Percentiles rank a stretch among this genome's conserved stretches.
Conservation (phyloP, 225 moss, liverwort and hornwort species). For the Bryoerythrophyllum caledonicum region DNA sequence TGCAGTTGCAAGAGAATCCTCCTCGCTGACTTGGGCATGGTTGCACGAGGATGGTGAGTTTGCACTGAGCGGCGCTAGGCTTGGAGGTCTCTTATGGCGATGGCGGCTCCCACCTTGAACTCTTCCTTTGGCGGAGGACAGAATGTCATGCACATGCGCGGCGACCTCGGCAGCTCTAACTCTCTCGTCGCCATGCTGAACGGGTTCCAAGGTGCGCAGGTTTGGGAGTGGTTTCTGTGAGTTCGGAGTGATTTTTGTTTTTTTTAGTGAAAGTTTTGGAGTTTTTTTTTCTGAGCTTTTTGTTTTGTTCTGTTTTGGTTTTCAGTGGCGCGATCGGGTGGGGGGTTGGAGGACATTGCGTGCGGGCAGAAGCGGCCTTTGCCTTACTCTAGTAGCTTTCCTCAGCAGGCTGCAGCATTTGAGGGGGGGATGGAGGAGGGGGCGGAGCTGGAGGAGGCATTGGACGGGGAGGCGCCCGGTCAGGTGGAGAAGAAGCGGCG, state of each 20-base stretch:
- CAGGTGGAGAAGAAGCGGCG: conserved; percentile 75
- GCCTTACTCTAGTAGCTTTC: conserved; percentile 23
- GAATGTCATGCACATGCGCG: conserved; percentile 85
- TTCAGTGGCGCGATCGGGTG: conserved; percentile 57
- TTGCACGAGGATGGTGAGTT: neutral
- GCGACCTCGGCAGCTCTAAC: conserved; percentile 69
- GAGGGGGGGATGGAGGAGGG: conserved; percentile 59
- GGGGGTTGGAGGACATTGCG: conserved; percentile 76
- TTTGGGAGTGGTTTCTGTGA: no score
- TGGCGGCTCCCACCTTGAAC: conserved; percentile 41
- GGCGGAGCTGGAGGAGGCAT: conserved; percentile 52
- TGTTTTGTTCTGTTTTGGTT: neutral
- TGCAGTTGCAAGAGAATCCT: no score
- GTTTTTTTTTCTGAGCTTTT: neutral
- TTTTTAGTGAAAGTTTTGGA: neutral
- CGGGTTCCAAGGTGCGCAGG: conserved; percentile 48
- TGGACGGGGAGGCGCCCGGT: conserved; percentile 20
- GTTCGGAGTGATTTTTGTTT: neutral
- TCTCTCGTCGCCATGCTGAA: conserved; percentile 81
- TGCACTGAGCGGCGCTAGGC: neutral
- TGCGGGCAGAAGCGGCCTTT: conserved; percentile 68
- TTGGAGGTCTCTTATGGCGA: no score
- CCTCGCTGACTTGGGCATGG: no score
- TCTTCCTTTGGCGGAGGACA: conserved; percentile 40
- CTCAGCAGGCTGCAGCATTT: conserved; percentile 56